phyloP scores from a whole-genome alignment of 768 basidiomycete genomes.

The Leccinum rimulosum region DNA sequence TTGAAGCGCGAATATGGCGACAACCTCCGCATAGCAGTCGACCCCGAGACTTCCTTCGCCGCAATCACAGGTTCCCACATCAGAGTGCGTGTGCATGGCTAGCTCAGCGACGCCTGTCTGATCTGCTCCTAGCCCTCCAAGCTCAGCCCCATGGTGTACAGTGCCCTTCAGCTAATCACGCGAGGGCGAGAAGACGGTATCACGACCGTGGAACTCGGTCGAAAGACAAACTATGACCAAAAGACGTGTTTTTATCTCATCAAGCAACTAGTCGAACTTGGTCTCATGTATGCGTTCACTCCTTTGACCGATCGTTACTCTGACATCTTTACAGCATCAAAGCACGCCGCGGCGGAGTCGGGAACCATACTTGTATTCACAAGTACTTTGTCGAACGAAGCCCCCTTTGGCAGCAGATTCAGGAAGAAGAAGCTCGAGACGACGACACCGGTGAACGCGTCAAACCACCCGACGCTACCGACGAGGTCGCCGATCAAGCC shows the following conservation, averaged over 20 bases:
- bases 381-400: slow-evolving; percentile 79
- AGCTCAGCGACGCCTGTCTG: slow-evolving; percentile 3
- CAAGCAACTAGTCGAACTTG: slow-evolving; percentile 69
- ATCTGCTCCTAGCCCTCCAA: slow-evolving; percentile 58
- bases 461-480: slow-evolving; percentile 13
- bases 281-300: slow-evolving; percentile 56
- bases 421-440: slow-evolving; percentile 58
- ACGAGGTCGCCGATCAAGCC: slow-evolving; percentile 20
- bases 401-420: slow-evolving; percentile 72
- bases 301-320: not conserved
- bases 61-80: slow-evolving; percentile 86
- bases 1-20: slow-evolving; percentile 59
- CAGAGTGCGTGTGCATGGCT: slow-evolving; percentile 47
- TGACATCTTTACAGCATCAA: slow-evolving; percentile 51
- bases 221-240: slow-evolving; percentile 79
- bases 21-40: slow-evolving; percentile 68
- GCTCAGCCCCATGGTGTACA: slow-evolving; percentile 82
- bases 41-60: slow-evolving; percentile 69
- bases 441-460: slow-evolving; percentile 23
- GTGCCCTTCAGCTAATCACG: slow-evolving; percentile 80
- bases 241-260: slow-evolving; percentile 89
- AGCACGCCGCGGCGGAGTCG: slow-evolving; percentile 73
- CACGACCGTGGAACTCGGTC: slow-evolving; percentile 74
- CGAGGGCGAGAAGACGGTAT: slow-evolving; percentile 75
- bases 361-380: slow-evolving; percentile 77